Evolutionary conservation across 768 basidiomycete genomes (phyloP).

Genomic region (Strobilomyces dryophilus): DNA sequence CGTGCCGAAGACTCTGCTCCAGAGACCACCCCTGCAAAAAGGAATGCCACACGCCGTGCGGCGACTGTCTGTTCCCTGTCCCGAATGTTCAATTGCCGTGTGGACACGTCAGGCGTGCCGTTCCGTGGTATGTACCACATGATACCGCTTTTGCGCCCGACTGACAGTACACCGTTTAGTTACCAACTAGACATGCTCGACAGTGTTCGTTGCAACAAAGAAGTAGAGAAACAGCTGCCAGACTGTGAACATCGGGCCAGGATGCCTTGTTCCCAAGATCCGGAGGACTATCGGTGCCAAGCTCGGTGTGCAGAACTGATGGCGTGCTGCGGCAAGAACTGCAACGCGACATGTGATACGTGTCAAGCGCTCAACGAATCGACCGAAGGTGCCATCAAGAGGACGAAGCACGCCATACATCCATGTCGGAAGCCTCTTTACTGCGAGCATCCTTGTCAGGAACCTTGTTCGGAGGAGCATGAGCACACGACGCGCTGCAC

Average conservation of each 20-base stretch:
- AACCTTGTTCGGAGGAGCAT: slow-evolving; percentile 47
- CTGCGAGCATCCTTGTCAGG: slow-evolving; percentile 53
- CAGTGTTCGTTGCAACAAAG: slow-evolving; percentile 39
- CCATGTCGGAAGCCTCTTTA: slow-evolving; percentile 48
- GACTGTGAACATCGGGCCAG: slow-evolving; percentile 50
- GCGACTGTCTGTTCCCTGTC: slow-evolving; percentile 47
- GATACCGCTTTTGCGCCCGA: not conserved
- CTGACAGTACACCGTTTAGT: slow-evolving; percentile 30
- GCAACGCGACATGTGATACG: slow-evolving; percentile 43
- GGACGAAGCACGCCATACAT: slow-evolving; percentile 41
- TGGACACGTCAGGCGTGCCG: slow-evolving; percentile 42
- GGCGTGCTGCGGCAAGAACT: slow-evolving; percentile 51
- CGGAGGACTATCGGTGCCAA: slow-evolving; percentile 36
- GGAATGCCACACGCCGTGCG: slow-evolving; percentile 50
- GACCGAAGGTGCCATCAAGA: slow-evolving; percentile 9
- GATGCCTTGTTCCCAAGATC: slow-evolving; percentile 47
- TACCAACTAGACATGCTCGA: slow-evolving; percentile 42
- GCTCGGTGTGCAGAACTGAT: slow-evolving; percentile 41
- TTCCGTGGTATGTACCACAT: slow-evolving; percentile 45
- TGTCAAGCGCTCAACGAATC: slow-evolving; percentile 37
- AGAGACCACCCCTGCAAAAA: slow-evolving; percentile 56
- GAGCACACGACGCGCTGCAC: slow-evolving; percentile 45
- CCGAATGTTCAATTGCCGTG: slow-evolving; percentile 50
- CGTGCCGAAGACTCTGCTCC: slow-evolving; percentile 49
- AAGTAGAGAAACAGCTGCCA: slow-evolving; percentile 41